These are phyloP conservation scores for Emergomyces africanus DNA, from an alignment of 2,329 filamentous ascomycete species.

Conservation along the genomic window DNA sequence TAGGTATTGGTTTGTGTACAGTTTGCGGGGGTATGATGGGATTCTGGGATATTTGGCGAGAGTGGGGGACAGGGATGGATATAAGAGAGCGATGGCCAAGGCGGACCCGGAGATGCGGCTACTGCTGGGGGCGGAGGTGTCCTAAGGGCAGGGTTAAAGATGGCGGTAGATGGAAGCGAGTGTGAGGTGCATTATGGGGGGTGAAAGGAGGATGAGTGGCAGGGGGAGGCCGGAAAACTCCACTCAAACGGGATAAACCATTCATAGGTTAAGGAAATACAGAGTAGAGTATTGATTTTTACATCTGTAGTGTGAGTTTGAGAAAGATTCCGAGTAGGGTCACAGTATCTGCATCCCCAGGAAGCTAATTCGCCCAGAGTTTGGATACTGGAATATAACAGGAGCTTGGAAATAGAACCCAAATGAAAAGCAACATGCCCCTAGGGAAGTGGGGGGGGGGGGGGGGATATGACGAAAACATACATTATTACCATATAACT, in stretches of 20 bases:
- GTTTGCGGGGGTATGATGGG: slow-evolving; percentile 30
- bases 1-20: slow-evolving; percentile 32
- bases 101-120: slow-evolving; percentile 36
- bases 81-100: slow-evolving; percentile 37
- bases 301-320: background rate
- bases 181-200: background rate
- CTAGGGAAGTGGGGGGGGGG: too few species aligned
- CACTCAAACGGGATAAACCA: background rate
- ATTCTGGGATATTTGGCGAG: slow-evolving; percentile 37
- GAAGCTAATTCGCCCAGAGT: background rate
- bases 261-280: background rate
- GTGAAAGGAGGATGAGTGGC: background rate
- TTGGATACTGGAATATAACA: background rate
- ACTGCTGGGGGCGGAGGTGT: slow-evolving; percentile 12
- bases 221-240: background rate
- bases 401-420: background rate
- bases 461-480: background rate
- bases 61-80: slow-evolving; percentile 34
- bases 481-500: background rate
- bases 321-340: background rate
- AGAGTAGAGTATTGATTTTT: background rate
- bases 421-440: background rate
- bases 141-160: background rate
- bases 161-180: background rate
- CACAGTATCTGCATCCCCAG: background rate